phyloP scores from a whole-genome alignment of 1,139 yeast species.

The Taiozyma onychis region DNA sequence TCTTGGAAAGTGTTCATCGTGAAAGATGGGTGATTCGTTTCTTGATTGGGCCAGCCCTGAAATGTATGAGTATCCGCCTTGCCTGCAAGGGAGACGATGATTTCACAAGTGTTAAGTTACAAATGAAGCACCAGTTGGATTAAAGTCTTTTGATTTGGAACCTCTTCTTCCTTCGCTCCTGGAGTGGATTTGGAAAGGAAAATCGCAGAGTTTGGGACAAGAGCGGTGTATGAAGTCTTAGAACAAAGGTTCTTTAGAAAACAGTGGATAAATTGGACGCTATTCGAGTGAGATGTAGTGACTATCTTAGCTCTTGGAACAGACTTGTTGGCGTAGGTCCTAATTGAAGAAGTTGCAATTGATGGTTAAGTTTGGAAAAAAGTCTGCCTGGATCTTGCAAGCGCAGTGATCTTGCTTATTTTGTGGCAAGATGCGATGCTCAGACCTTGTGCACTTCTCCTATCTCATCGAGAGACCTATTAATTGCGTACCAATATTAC shows the following conservation, averaged over 20 bases:
- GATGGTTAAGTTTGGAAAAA: neutral
- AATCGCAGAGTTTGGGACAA: neutral
- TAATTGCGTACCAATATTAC: neutral
- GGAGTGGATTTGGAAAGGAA: neutral
- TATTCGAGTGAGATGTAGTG: neutral
- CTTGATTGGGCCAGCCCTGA: slow-evolving; percentile 11
- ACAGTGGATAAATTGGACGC: neutral
- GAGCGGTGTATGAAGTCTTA: neutral
- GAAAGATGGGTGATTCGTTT: neutral
- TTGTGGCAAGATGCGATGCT: neutral
- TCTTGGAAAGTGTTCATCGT: slow-evolving; percentile 7
- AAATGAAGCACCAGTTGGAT: neutral
- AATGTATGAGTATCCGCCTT: slow-evolving; percentile 4
- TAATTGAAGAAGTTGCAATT: neutral
- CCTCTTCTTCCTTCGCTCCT: neutral
- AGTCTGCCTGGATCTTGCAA: neutral
- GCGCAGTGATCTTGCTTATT: neutral
- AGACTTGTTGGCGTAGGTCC: neutral
- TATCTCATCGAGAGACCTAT: neutral
- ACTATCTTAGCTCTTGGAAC: neutral
- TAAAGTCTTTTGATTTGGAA: neutral
- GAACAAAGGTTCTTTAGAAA: neutral
- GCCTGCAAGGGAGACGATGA: slow-evolving; percentile 7
- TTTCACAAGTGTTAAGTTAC: slow-evolving; percentile 5
- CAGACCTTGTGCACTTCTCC: neutral